A percentile compares a stretch with the other conserved stretches of the same genome.
Evolutionary conservation across 2,329 filamentous ascomycete species (phyloP).

Genomic region (Calonectria fujianensis): DNA sequence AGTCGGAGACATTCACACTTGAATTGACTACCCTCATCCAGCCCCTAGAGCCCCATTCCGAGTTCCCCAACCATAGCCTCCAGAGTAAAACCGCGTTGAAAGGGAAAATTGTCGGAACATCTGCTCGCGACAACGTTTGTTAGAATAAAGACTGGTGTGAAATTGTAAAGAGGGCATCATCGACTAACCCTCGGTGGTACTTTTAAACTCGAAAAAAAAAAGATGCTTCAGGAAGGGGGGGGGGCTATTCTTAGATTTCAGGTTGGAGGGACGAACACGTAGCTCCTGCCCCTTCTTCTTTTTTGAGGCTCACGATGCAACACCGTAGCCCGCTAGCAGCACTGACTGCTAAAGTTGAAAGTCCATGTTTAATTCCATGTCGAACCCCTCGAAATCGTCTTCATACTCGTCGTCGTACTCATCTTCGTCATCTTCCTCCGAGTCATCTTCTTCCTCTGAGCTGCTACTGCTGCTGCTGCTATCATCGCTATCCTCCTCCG

Average conservation of each 20-base stretch:
- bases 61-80: not conserved
- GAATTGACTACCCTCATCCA: not conserved
- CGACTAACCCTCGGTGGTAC: not conserved
- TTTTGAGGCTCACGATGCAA: conserved; percentile 17
- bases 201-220: not conserved
- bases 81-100: not conserved
- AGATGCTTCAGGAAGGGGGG: not conserved
- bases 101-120: too few relatives aligned
- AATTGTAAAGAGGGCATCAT: not conserved
- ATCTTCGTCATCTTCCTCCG: not conserved
- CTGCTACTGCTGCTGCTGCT: not conserved
- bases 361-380: not conserved
- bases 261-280: not conserved
- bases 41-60: not conserved
- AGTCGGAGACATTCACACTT: not conserved
- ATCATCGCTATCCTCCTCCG: not conserved
- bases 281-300: not conserved
- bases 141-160: not conserved
- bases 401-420: not conserved
- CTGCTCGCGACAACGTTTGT: not conserved
- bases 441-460: not conserved
- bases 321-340: not conserved
- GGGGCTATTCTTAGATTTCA: not conserved
- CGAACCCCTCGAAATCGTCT: not conserved
- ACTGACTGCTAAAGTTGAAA: conserved; percentile 8